Evolutionary conservation across 2,329 filamentous ascomycete species (phyloP).

Genomic region (Nannizziopsis barbatae): DNA sequence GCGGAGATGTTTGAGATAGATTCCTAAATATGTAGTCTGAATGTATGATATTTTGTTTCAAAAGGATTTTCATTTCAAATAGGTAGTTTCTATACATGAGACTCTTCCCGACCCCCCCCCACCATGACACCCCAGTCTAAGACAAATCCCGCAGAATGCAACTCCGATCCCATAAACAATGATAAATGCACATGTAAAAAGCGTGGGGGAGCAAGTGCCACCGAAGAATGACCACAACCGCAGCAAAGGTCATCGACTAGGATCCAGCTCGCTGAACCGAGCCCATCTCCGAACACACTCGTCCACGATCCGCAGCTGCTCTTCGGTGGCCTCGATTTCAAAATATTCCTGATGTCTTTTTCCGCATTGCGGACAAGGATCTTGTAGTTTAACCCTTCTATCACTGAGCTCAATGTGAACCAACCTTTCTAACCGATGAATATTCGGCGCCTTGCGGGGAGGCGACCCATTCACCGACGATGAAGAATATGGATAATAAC

Average conservation of each 20-base stretch:
- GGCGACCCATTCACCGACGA: constrained; percentile 24
- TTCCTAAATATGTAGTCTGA: no score
- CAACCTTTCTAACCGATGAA: constrained; percentile 75
- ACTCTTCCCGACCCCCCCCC: no score
- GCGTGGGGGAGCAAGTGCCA: not conserved
- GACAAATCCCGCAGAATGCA: no score
- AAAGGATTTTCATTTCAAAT: no score
- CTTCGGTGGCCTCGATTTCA: constrained; percentile 63
- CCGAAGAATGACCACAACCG: not conserved
- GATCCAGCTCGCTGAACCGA: constrained; percentile 57
- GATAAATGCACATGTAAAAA: no score
- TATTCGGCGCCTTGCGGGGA: constrained; percentile 53
- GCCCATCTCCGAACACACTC: constrained; percentile 76
- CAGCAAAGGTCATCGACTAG: constrained; percentile 3
- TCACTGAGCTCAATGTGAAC: constrained; percentile 77
- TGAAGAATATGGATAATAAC: constrained; percentile 77
- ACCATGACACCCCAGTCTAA: no score
- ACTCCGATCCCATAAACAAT: not conserved
- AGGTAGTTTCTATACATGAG: no score
- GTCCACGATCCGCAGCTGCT: constrained; percentile 57
- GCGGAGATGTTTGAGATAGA: no score
- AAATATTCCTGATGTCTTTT: constrained; percentile 92
- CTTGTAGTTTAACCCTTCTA: constrained; percentile 45
- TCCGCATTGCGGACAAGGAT: constrained; percentile 64
- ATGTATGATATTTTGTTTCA: no score